A percentile compares a stretch with the other conserved stretches of the same genome.
phyloP scores from a whole-genome alignment of 805 yeast species.

The Metschnikowia sp. region DNA sequence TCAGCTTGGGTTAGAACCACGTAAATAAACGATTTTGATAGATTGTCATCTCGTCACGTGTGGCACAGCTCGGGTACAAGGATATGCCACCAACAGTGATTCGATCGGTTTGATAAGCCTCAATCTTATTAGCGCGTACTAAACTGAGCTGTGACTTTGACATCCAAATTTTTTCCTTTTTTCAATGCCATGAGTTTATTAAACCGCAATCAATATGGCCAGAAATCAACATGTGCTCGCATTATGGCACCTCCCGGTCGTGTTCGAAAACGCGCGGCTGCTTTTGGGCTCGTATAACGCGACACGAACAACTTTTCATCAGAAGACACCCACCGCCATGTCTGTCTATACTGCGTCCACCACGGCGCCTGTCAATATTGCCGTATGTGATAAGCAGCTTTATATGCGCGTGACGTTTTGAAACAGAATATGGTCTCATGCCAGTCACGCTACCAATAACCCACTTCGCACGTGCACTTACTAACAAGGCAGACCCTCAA shows the following conservation, averaged over 20 bases:
- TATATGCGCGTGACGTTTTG: not conserved
- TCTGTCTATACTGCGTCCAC: constrained; percentile 68
- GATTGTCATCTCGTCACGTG: too few species aligned
- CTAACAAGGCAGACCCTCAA: constrained; percentile 62
- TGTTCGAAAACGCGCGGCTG: not conserved
- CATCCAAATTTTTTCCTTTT: too few species aligned
- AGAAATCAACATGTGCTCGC: not conserved
- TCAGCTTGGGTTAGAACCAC: too few species aligned
- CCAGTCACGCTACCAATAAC: not conserved
- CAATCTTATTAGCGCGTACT: too few species aligned
- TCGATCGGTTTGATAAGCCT: too few species aligned
- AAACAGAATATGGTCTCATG: not conserved
- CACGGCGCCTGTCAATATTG: constrained; percentile 97
- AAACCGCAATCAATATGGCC: not conserved
- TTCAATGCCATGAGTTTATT: not conserved
- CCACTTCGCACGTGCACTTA: not conserved
- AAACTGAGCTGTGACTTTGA: too few species aligned
- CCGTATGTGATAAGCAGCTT: constrained; percentile 49
- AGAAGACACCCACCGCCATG: constrained; percentile 28
- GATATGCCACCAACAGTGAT: too few species aligned
- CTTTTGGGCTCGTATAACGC: constrained; percentile 4
- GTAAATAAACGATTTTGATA: too few species aligned
- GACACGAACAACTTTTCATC: constrained; percentile 2
- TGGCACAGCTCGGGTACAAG: too few species aligned
- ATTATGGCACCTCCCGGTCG: too few species aligned